Percentiles rank a stretch among this genome's conserved stretches.
Conservation (phyloP, 176 grass and related monocot species). For the Tuctoria greenei region DNA sequence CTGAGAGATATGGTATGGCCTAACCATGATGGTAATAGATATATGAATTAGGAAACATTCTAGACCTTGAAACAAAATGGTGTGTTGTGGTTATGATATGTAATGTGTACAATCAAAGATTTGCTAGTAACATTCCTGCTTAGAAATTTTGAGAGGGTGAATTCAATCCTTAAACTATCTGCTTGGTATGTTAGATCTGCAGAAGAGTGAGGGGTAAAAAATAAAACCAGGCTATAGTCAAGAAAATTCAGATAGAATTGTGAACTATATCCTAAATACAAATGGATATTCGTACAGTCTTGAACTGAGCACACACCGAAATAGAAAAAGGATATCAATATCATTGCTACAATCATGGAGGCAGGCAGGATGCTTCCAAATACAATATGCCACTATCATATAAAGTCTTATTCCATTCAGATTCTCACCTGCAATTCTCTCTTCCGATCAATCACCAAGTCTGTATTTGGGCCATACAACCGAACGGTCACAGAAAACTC, state of each 20-base stretch:
- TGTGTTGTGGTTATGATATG: not conserved
- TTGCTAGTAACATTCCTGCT: not conserved
- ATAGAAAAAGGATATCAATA: not conserved
- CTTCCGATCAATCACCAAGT: slow-evolving; percentile 93
- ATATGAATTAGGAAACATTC: slow-evolving; percentile 47
- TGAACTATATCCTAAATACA: not conserved
- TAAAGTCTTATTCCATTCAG: not conserved
- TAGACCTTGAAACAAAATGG: slow-evolving; percentile 2
- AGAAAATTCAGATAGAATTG: not conserved
- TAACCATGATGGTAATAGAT: slow-evolving; percentile 60
- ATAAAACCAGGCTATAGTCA: not conserved
- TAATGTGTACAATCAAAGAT: not conserved
- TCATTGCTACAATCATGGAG: slow-evolving; percentile 7
- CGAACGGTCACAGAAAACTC: slow-evolving; percentile 72
- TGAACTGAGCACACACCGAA: not conserved
- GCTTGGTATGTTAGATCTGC: not conserved
- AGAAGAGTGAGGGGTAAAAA: not conserved
- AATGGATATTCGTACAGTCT: not conserved
- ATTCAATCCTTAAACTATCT: not conserved
- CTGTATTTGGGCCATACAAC: slow-evolving; percentile 87
- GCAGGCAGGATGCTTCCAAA: not conserved
- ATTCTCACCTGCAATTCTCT: slow-evolving; percentile 73
- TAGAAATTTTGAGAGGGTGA: not conserved
- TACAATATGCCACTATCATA: not conserved
- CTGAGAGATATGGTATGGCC: slow-evolving; percentile 95